Evolutionary conservation across 2,329 filamentous ascomycete species (phyloP).

Genomic region (Madurella mycetomatis): DNA sequence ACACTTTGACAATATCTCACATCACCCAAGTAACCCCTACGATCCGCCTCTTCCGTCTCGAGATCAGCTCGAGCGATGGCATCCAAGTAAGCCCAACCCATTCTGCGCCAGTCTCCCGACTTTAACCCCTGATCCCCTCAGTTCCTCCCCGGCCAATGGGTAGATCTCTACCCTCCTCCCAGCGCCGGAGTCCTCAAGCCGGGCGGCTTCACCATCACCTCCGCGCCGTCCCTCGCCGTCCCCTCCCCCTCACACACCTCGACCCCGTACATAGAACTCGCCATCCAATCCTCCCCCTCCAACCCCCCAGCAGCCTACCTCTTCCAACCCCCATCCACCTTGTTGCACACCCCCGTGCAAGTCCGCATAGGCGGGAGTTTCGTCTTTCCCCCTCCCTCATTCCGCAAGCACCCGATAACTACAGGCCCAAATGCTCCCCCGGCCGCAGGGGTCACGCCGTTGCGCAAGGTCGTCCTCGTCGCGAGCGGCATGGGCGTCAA

Average conservation of each 20-base stretch:
- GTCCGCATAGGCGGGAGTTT: constrained; percentile 80
- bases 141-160: constrained; percentile 85
- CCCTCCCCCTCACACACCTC: background rate
- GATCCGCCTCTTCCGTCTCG: constrained; percentile 64
- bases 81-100: constrained; percentile 41
- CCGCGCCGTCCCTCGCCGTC: constrained; percentile 56
- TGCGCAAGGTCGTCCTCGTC: constrained; percentile 65
- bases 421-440: constrained; percentile 14
- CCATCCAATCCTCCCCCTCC: constrained; percentile 64
- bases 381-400: constrained; percentile 63
- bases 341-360: constrained; percentile 54
- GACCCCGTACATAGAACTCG: constrained; percentile 63
- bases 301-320: constrained; percentile 76
- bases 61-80: constrained; percentile 44
- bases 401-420: background rate
- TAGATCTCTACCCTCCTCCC: constrained; percentile 73
- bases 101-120: background rate
- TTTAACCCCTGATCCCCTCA: constrained; percentile 23
- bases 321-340: constrained; percentile 52
- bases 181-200: constrained; percentile 64
- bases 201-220: constrained; percentile 87
- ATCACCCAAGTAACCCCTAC: constrained; percentile 62
- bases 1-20: constrained; percentile 56
- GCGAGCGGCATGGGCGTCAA: constrained; percentile 83
- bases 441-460: constrained; percentile 17